Evolutionary conservation across 176 grass and related monocot genomes (phyloP).

Genomic region (sorghum (Sorghum bicolor)): DNA sequence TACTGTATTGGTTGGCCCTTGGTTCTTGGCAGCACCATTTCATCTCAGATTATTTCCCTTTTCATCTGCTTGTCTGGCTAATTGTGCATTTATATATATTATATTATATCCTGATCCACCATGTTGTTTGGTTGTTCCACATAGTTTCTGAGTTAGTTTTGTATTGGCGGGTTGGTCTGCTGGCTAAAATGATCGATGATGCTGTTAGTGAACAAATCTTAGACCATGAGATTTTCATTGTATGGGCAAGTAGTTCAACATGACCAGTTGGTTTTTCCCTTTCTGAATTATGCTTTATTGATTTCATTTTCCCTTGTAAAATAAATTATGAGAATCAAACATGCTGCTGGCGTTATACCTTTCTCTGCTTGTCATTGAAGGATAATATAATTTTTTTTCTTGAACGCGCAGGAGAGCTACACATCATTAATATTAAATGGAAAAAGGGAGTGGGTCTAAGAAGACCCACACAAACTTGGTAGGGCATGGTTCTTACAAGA

Average conservation of each 20-base stretch:
- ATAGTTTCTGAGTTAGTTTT: constrained; percentile 3
- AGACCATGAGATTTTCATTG: background rate
- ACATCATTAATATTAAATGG: background rate
- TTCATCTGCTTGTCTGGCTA: background rate
- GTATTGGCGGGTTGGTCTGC: background rate
- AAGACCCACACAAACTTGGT: background rate
- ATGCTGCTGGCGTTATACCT: background rate
- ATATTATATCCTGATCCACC: background rate
- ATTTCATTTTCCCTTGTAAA: background rate
- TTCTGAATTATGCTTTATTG: background rate
- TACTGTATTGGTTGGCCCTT: background rate
- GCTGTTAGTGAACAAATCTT: background rate
- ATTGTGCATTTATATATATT: background rate
- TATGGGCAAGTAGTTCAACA: background rate
- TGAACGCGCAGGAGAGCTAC: background rate
- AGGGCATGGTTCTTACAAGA: background rate
- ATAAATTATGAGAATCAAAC: background rate
- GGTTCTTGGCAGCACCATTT: background rate
- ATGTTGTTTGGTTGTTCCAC: background rate
- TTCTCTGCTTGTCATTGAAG: background rate
- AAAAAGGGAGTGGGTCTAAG: background rate
- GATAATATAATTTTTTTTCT: background rate
- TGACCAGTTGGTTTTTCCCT: background rate
- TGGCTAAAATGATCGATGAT: background rate
- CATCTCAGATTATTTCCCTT: background rate